Evolutionary conservation across 306 rosid genomes (phyloP).

Genomic region (Carpinus fangiana): DNA sequence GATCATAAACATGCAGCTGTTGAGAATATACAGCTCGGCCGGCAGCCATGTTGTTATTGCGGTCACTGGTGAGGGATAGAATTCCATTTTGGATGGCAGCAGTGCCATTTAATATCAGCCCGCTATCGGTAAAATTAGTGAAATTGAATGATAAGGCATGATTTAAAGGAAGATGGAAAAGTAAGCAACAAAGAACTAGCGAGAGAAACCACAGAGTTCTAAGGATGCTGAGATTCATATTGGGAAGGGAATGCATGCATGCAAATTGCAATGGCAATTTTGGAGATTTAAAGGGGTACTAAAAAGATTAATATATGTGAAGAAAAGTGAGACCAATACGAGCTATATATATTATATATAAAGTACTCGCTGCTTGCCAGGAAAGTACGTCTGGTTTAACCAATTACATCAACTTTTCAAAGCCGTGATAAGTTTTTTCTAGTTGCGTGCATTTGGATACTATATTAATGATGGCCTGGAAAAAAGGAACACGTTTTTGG

Average conservation of each 20-base stretch:
- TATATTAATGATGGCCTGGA: too few relatives aligned
- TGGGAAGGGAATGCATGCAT: not conserved
- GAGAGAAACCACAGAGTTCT: not conserved
- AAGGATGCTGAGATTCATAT: not conserved
- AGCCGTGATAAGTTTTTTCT: too few relatives aligned
- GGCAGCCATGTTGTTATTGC: not conserved
- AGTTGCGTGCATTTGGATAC: too few relatives aligned
- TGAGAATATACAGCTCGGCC: slow-evolving; percentile 3
- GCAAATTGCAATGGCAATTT: not conserved
- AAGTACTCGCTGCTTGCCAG: too few relatives aligned
- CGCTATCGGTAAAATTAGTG: not conserved
- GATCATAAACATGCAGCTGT: not conserved
- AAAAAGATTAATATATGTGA: too few relatives aligned
- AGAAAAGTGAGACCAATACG: too few relatives aligned
- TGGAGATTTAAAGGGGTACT: too few relatives aligned
- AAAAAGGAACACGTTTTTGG: too few relatives aligned
- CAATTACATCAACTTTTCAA: too few relatives aligned
- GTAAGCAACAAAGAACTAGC: not conserved
- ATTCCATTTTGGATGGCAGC: not conserved
- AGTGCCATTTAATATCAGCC: not conserved
- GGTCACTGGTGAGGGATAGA: not conserved
- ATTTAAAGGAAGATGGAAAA: slow-evolving; percentile 5
- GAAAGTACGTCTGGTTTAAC: too few relatives aligned
- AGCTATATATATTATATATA: too few relatives aligned
- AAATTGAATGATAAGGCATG: slow-evolving; percentile 8